phyloP scores from a whole-genome alignment of 2,329 filamentous ascomycete genomes.

The Epicoccum nigrum region DNA sequence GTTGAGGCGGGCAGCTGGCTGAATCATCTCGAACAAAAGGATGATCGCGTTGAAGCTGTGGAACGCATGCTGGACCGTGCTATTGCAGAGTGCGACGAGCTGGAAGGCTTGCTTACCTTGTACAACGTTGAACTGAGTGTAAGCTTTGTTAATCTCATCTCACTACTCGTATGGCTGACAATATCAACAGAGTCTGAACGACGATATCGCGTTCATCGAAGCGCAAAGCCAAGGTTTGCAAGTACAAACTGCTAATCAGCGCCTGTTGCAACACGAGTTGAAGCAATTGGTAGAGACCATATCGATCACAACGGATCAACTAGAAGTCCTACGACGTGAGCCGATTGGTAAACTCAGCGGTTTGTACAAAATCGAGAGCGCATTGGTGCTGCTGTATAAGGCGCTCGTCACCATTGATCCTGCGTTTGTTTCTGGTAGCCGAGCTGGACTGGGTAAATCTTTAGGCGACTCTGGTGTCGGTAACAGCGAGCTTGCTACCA shows the following conservation, averaged over 20 bases:
- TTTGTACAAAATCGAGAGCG: conserved; percentile 76
- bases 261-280: conserved; percentile 87
- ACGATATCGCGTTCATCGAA: conserved; percentile 97
- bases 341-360: conserved; percentile 74
- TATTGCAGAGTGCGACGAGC: conserved; percentile 93
- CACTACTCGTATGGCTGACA: conserved; percentile 25
- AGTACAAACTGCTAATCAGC: conserved; percentile 96
- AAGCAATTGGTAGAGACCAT: conserved; percentile 89
- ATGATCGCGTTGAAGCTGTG: conserved; percentile 86
- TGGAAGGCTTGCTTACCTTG: conserved; percentile 90
- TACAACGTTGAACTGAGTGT: conserved; percentile 94
- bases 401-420: conserved; percentile 95
- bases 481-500: conserved; percentile 77
- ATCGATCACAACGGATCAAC: conserved; percentile 77
- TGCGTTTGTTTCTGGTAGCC: conserved; percentile 63
- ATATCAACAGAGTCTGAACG: conserved; percentile 75
- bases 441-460: conserved; percentile 45
- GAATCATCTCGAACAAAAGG: conserved; percentile 80
- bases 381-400: conserved; percentile 83
- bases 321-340: conserved; percentile 74
- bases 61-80: conserved; percentile 84
- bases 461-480: conserved; percentile 63
- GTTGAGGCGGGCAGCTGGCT: conserved; percentile 94
- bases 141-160: conserved; percentile 48
- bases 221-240: conserved; percentile 96